Base-by-base conservation (phyloP, 1,139 yeast genomes). In the Yamadazyma blattariae region DNA sequence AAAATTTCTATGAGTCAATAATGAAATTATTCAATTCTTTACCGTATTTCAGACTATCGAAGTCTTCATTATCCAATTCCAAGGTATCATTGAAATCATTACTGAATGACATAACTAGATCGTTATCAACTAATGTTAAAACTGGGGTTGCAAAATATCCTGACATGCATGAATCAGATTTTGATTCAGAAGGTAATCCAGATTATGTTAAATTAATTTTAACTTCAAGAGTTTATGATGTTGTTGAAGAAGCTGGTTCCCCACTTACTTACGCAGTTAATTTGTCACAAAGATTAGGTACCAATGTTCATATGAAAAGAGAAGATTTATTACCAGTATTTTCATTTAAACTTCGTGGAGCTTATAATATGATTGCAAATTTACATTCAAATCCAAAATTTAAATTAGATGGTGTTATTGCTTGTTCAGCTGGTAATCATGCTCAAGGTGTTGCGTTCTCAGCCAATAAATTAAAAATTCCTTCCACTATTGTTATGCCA, bases 391-490 rank as follows among this genome's bases (percentile, higher is more conserved):
- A 63, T 35, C 70, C 77, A 19, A 74, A 78, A 30, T 73, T 79
- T 27, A 81, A 85, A 35, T 63, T 85, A 47, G 77, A 83, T 41
- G 99, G 99, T 45, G 97, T 92, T 36, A 84, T 94, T 57, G 97
- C 98, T 0, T 92, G 97, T 52, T 88, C 97, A 15, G 99, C 98
- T 1, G 99, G 99, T 26, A 92, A 92, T 59, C 99, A 92, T 52
- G 99, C 99, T 2, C 99, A 94, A 59, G 99, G 99, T 44, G 97
- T 94, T 7, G 98, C 98, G 0, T 92, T 66, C 56, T 85, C 96
- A 12, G 96, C 97, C 3, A 79, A 77, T 44, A 79, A 81, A 45
- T 67, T 92, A 52, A 83, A 83, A 24, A 89, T 92, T 37, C 94
- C 96, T 5, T 90, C 97, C 2, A 92, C 97, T 5, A 92, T 92